These are phyloP conservation scores for Brassica rapa DNA, from an alignment of 345 rosid genomes.

Conservation along the genomic window DNA sequence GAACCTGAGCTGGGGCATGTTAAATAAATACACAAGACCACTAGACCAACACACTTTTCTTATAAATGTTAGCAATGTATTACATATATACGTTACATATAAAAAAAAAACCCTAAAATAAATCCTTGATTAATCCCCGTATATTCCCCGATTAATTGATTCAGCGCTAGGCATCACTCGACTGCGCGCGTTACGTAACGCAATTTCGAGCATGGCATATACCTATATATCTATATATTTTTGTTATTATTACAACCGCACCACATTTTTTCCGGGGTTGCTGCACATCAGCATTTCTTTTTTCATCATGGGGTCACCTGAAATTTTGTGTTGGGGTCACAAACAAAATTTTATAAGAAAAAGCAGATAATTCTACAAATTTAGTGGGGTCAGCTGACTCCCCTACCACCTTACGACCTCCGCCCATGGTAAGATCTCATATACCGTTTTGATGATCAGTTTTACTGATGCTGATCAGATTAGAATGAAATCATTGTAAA, in stretches of 20 bases:
- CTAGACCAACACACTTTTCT: not conserved
- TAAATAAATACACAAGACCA: not conserved
- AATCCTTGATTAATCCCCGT: not conserved
- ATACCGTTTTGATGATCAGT: too few relatives aligned
- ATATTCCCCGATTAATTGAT: not conserved
- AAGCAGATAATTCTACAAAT: not conserved
- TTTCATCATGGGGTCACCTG: not conserved
- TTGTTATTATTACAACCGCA: too few relatives aligned
- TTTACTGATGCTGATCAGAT: too few relatives aligned
- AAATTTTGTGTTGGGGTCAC: not conserved
- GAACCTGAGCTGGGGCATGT: not conserved
- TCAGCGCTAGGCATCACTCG: not conserved
- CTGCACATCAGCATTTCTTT: too few relatives aligned
- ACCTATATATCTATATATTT: too few relatives aligned
- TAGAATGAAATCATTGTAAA: not conserved
- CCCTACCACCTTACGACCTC: not conserved
- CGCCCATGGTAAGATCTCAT: too few relatives aligned
- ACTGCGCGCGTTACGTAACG: not conserved
- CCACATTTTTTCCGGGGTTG: too few relatives aligned
- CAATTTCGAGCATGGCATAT: not conserved
- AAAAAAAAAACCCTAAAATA: not conserved
- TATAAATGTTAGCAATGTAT: not conserved
- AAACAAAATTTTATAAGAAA: too few relatives aligned
- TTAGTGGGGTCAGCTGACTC: not conserved
- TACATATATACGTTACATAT: too few relatives aligned